Percentiles rank a stretch among this genome's conserved stretches.
phyloP scores from a whole-genome alignment of 2,329 filamentous ascomycete species.

The Hymenoscyphus linearis region DNA sequence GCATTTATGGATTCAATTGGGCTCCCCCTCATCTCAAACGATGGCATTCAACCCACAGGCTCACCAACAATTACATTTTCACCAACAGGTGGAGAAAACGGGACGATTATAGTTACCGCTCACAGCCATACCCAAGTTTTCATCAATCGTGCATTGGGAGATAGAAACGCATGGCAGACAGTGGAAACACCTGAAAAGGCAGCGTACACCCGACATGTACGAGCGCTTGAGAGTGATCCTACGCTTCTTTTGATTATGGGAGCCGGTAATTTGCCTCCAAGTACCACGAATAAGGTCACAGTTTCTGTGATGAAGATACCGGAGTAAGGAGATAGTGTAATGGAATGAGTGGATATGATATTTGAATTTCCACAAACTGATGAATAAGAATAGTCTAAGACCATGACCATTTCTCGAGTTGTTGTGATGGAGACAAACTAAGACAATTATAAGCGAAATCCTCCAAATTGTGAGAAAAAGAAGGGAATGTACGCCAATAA shows the following conservation, averaged over 20 bases:
- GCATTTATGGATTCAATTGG: conserved; percentile 24
- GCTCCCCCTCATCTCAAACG: conserved; percentile 23
- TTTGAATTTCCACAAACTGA: background rate
- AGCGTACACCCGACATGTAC: conserved; percentile 28
- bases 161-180: conserved; percentile 25
- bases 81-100: conserved; percentile 26
- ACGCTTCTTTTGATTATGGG: conserved; percentile 30
- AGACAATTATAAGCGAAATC: no score
- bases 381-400: no score
- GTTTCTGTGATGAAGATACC: conserved; percentile 28
- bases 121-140: conserved; percentile 26
- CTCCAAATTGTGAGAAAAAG: no score
- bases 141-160: conserved; percentile 28
- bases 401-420: no score
- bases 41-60: conserved; percentile 23
- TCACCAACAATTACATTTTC: conserved; percentile 31
- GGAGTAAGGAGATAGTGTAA: background rate
- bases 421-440: no score
- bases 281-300: conserved; percentile 28
- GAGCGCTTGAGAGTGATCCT: conserved; percentile 24
- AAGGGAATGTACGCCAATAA: no score
- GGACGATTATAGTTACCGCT: conserved; percentile 29
- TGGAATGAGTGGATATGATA: background rate
- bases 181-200: conserved; percentile 24
- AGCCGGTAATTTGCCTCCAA: conserved; percentile 27